These are phyloP conservation scores for Chimonanthus praecox DNA, from an alignment of 164 flowering plant species.

Conservation along the genomic window DNA sequence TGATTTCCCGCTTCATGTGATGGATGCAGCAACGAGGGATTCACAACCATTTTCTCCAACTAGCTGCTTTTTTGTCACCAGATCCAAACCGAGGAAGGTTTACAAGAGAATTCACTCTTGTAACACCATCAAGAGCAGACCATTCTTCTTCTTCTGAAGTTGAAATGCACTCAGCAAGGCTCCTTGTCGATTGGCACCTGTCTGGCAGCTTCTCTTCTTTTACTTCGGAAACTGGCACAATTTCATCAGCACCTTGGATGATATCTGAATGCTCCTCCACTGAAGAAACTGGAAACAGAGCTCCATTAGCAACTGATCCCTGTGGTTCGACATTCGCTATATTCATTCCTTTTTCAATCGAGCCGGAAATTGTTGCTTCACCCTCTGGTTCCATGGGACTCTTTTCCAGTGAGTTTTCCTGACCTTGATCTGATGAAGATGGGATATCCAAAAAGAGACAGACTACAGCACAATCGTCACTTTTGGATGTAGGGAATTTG, in stretches of 20 bases:
- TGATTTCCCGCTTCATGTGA: not conserved
- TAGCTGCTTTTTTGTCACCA: conserved; percentile 42
- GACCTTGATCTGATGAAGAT: conserved; percentile 5
- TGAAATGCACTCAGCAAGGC: conserved; percentile 75
- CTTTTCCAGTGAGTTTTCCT: conserved; percentile 6
- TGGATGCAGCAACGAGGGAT: not conserved
- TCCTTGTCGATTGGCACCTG: conserved; percentile 46
- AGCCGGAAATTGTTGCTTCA: not conserved
- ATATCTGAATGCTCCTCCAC: conserved; percentile 17
- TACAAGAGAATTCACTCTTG: conserved; percentile 71
- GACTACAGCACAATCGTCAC: conserved; percentile 75
- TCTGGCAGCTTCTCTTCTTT: conserved; percentile 20
- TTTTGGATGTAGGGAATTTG: conserved; percentile 75
- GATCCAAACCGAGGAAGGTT: conserved; percentile 67
- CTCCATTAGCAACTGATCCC: conserved; percentile 8
- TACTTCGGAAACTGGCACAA: conserved; percentile 35
- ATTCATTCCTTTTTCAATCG: conserved; percentile 1
- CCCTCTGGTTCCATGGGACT: conserved; percentile 9
- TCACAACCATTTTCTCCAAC: conserved; percentile 70
- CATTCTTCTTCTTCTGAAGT: conserved; percentile 73
- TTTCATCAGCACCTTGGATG: conserved; percentile 31
- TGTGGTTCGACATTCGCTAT: conserved; percentile 4
- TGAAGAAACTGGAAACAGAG: conserved; percentile 6
- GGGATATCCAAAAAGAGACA: conserved; percentile 55
- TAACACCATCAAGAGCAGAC: conserved; percentile 83